A percentile compares a stretch with the other conserved stretches of the same genome.
phyloP scores from a whole-genome alignment of 495 filamentous ascomycete species.

The Tuber melanosporum region DNA sequence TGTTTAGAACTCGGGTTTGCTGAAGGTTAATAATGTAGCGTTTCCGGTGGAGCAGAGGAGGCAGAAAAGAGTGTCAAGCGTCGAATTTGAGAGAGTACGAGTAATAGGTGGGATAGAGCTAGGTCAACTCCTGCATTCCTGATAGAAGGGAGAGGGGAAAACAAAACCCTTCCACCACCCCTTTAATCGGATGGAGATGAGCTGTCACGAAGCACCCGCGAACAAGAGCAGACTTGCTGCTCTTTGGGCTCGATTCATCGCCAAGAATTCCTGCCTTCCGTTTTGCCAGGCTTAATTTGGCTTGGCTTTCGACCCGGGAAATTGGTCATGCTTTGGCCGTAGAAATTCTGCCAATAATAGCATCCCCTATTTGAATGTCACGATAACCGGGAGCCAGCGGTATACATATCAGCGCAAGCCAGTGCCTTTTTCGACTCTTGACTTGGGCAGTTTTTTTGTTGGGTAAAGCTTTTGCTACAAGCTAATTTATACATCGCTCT shows the following conservation, averaged over 20 bases:
- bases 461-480: not conserved
- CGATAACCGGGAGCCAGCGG: not conserved
- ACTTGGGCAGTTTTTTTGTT: not conserved
- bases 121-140: conserved; percentile 1
- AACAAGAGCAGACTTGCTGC: not conserved
- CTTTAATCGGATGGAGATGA: conserved; percentile 6
- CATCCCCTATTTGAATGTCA: not conserved
- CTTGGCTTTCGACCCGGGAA: not conserved
- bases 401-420: not conserved
- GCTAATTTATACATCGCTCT: not conserved
- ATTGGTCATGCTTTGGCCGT: not conserved
- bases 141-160: not conserved
- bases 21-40: not conserved
- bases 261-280: not conserved
- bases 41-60: not conserved
- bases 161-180: not conserved
- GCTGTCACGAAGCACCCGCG: not conserved
- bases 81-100: not conserved
- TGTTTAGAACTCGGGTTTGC: not conserved
- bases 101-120: not conserved
- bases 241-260: not conserved
- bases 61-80: not conserved
- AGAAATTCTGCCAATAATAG: not conserved
- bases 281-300: not conserved
- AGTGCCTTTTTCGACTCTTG: not conserved